Base-by-base conservation (phyloP, 2,329 filamentous ascomycete species). In the Scortechinia acanthostroma region DNA sequence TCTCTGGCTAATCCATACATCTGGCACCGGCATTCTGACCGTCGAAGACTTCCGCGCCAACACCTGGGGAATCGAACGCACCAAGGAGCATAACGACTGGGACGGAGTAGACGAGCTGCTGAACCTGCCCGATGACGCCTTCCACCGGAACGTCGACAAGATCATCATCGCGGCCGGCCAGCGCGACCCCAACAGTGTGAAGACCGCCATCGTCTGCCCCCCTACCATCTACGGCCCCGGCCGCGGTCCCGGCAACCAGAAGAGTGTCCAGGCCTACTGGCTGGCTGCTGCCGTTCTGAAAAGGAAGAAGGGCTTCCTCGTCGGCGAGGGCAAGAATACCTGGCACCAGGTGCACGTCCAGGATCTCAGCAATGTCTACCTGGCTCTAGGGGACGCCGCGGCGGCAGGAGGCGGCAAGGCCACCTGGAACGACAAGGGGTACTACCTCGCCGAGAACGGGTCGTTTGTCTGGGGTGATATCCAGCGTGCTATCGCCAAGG, bases 381-480 rank as follows among this genome's bases (percentile, higher is more conserved):
- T 60, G 10, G 53, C 52, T 1, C 50, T 67, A 47, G 62, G 60
- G 3, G 62, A 66, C 28, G 63, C 62, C 3, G 65, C 65, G 4
- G 56, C 58, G 3, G 53, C 49, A n/a, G 61, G 60, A 6, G 64
- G 62, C 21, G 62, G 61, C 17, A 60, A 61, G 25, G 63, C 62
- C 19, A 63, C 60, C 3, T 68, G 63, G 64, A 59, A 58, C 19
- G 55, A 61, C 19, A 61, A 70, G 55, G 68, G 70, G 2, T 74
- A 74, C 49, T 73, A 74, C 48, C 65, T 75, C 35, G 64, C 68
- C 2, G 58, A 68, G 47, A 66, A 64, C 48, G 64, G 64, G 1
- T 48, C 59, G 19, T 65, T 65, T 48, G 56, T 60, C 19, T 66
- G 63, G 62, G 64, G 63, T 3, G 60, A 65, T 48, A 56, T 67